Conservation (phyloP, 1,139 yeast species). For the Debaryomyces fabryi region DNA sequence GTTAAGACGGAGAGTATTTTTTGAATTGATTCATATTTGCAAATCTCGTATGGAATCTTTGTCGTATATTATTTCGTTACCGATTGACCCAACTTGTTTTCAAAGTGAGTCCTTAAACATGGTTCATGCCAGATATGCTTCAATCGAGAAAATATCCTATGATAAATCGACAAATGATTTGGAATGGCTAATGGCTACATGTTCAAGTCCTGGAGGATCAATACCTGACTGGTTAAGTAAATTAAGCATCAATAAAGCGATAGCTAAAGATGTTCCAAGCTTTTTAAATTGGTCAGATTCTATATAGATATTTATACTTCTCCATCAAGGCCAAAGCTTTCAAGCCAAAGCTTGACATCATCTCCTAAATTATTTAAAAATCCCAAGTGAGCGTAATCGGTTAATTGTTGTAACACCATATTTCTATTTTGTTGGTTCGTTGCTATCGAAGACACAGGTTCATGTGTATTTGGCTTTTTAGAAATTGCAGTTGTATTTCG, state of each 20-base stretch:
- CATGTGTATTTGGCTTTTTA: neutral
- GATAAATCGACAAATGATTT: constrained; percentile 41
- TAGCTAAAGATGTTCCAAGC: constrained; percentile 69
- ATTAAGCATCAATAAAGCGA: constrained; percentile 54
- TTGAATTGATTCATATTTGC: constrained; percentile 55
- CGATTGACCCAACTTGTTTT: constrained; percentile 31
- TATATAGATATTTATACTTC: constrained; percentile 16
- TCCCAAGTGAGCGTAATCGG: constrained; percentile 35
- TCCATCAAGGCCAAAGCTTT: constrained; percentile 26
- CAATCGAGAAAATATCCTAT: constrained; percentile 56
- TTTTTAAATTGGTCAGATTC: constrained; percentile 51
- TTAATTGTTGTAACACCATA: constrained; percentile 1
- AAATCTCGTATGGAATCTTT: constrained; percentile 31
- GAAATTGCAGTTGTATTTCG: constrained; percentile 8
- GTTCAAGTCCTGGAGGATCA: constrained; percentile 67
- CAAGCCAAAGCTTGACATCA: constrained; percentile 49
- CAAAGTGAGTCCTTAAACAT: constrained; percentile 17
- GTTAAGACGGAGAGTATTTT: constrained; percentile 54
- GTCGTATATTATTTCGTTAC: constrained; percentile 56
- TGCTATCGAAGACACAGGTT: neutral
- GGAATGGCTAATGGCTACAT: constrained; percentile 66
- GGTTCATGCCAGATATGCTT: constrained; percentile 53
- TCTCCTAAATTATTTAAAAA: constrained; percentile 49
- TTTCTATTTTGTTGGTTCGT: neutral
- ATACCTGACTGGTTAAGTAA: constrained; percentile 68